These are phyloP conservation scores for Danielozyma ontarioensis DNA, from an alignment of 805 yeast genomes.

Conservation along the genomic window DNA sequence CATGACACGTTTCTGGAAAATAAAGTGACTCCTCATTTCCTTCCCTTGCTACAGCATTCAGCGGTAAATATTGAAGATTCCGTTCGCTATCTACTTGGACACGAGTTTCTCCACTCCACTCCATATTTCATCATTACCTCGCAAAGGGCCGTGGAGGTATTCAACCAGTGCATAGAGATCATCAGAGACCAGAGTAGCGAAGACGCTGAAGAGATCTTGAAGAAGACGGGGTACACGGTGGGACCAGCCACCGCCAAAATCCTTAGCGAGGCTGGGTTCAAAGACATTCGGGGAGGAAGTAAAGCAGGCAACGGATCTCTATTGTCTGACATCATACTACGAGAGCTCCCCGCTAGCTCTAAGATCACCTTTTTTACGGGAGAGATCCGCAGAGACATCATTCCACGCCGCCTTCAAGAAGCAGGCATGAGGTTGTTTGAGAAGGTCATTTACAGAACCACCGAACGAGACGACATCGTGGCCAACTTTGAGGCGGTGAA, in stretches of 20 bases:
- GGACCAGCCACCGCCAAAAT: conserved; percentile 82
- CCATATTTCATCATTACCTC: conserved; percentile 74
- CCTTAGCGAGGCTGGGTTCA: conserved; percentile 58
- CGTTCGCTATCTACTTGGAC: conserved; percentile 37
- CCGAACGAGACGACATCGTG: conserved; percentile 42
- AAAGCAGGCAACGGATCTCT: conserved; percentile 77
- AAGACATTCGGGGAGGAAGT: conserved; percentile 63
- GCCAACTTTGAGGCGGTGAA: conserved; percentile 23
- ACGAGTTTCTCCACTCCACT: conserved; percentile 33
- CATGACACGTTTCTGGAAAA: conserved; percentile 35
- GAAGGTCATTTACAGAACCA: conserved; percentile 65
- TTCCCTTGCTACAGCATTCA: conserved; percentile 71
- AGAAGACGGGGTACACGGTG: conserved; percentile 71
- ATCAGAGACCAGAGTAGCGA: conserved; percentile 13
- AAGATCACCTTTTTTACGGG: conserved; percentile 77
- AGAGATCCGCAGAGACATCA: conserved; percentile 72
- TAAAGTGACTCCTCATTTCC: conserved; percentile 44
- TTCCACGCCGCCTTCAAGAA: conserved; percentile 54
- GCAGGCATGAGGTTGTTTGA: conserved; percentile 49
- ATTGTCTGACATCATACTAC: conserved; percentile 58
- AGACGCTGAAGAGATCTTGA: conserved; percentile 23
- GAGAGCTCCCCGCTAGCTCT: conserved; percentile 12
- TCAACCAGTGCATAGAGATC: conserved; percentile 40
- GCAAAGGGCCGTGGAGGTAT: conserved; percentile 85
- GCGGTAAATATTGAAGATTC: conserved; percentile 47